A percentile compares a stretch with the other conserved stretches of the same genome.
These are phyloP conservation scores for Naganishia cerealis DNA, from an alignment of 1,284 basidiomycete species.

Conservation along the genomic window DNA sequence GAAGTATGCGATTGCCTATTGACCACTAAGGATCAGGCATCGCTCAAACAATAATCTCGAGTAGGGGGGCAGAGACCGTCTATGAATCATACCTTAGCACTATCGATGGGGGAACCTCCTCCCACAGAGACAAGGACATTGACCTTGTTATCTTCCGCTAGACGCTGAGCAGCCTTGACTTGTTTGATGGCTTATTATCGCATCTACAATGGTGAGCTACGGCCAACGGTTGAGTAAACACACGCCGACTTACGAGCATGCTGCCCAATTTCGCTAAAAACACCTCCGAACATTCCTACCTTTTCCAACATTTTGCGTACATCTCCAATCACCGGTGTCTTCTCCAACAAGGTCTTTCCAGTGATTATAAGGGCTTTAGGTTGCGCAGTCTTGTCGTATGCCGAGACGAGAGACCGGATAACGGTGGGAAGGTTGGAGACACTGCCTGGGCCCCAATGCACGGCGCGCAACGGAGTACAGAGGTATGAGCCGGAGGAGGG, in stretches of 20 bases:
- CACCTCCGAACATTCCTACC: conserved; percentile 62
- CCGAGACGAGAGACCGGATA: conserved; percentile 27
- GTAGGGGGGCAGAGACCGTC: background rate
- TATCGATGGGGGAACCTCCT: conserved; percentile 77
- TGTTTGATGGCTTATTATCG: conserved; percentile 33
- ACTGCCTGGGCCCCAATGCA: conserved; percentile 28
- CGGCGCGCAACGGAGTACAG: conserved; percentile 18
- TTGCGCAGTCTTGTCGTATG: conserved; percentile 33
- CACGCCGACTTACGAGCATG: conserved; percentile 58
- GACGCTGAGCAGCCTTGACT: conserved; percentile 67
- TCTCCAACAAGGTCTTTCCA: conserved; percentile 63
- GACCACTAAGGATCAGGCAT: background rate
- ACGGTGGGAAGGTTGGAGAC: conserved; percentile 17
- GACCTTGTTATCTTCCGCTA: conserved; percentile 57
- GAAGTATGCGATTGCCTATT: conserved; percentile 62
- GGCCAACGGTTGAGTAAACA: background rate
- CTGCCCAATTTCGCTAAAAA: conserved; percentile 73
- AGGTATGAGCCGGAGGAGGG: conserved; percentile 24
- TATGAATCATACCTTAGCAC: conserved; percentile 58
- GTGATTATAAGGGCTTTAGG: conserved; percentile 65
- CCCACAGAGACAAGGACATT: conserved; percentile 70
- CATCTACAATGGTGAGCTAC: background rate
- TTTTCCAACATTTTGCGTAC: conserved; percentile 64
- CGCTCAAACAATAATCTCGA: background rate
- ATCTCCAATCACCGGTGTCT: conserved; percentile 53